A percentile compares a stretch with the other conserved stretches of the same genome.
phyloP scores from a whole-genome alignment of 805 yeast genomes.

The Hanseniaspora singularis region DNA sequence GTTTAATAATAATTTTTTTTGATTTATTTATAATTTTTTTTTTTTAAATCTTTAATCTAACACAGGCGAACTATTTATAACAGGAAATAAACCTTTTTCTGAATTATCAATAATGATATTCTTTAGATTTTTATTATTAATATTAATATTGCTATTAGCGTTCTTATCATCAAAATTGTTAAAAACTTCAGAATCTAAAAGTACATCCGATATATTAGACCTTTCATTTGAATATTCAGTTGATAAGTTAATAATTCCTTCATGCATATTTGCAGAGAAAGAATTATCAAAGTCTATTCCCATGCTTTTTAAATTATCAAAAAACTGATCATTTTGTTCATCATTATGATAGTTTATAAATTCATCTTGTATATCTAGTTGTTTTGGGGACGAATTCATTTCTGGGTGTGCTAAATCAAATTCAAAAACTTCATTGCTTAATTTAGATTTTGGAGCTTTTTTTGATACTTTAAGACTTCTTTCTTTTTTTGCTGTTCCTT shows the following conservation, averaged over 20 bases:
- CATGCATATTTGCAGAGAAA: background rate
- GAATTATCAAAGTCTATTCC: slow-evolving; percentile 9
- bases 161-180: background rate
- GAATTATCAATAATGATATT: no score
- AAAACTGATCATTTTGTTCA: slow-evolving; percentile 4
- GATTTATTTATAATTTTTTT: no score
- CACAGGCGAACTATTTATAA: background rate
- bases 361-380: background rate
- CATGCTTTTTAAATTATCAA: slow-evolving; percentile 1
- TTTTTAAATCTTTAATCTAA: no score
- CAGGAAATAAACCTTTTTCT: background rate
- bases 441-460: slow-evolving; percentile 4
- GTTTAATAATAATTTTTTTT: no score
- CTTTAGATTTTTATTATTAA: no score
- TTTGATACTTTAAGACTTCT: no score
- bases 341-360: background rate
- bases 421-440: slow-evolving; percentile 12
- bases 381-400: slow-evolving; percentile 3
- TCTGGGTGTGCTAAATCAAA: background rate
- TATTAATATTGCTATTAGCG: background rate
- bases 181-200: slow-evolving; percentile 1
- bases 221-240: background rate
- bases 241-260: background rate
- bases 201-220: background rate
- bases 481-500: background rate